Percentiles rank a stretch among this genome's conserved stretches.
These are phyloP conservation scores for Lactarius evosmus DNA, from an alignment of 768 basidiomycete species.

Conservation along the genomic window DNA sequence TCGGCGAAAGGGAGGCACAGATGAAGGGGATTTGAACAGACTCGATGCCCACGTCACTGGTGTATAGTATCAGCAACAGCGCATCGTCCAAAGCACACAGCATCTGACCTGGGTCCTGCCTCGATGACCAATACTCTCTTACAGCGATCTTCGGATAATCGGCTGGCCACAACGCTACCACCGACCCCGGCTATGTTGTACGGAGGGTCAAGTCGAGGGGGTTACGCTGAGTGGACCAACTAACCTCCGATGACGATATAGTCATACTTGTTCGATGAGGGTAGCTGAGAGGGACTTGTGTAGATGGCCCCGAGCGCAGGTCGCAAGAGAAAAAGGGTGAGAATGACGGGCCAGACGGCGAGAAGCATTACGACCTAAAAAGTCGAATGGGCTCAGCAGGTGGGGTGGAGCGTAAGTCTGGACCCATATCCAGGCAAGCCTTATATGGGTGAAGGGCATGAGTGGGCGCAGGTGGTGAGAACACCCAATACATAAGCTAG, in stretches of 20 bases:
- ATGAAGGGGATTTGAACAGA: constrained; percentile 27
- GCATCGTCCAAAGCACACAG: background rate
- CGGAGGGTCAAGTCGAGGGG: background rate
- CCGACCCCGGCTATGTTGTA: constrained; percentile 35
- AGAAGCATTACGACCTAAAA: background rate
- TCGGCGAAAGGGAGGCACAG: constrained; percentile 23
- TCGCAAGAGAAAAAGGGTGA: background rate
- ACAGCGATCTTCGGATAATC: constrained; percentile 40
- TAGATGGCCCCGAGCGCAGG: constrained; percentile 10
- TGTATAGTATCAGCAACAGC: background rate
- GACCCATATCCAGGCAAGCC: no score
- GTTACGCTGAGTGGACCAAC: background rate
- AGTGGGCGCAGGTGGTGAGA: no score
- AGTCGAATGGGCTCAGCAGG: background rate
- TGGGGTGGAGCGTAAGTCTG: no score
- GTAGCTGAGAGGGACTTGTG: constrained; percentile 16
- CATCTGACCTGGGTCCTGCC: constrained; percentile 22
- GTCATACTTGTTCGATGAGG: constrained; percentile 34
- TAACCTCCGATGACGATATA: constrained; percentile 39
- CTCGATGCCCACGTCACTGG: constrained; percentile 25
- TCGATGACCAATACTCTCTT: constrained; percentile 38
- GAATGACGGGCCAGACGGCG: background rate
- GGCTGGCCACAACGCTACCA: constrained; percentile 39
- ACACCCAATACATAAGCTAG: no score
- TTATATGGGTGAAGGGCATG: background rate